These are phyloP conservation scores for Coemansia sp. DNA, from an alignment of 192 early-diverging fungal species.

Conservation along the genomic window DNA sequence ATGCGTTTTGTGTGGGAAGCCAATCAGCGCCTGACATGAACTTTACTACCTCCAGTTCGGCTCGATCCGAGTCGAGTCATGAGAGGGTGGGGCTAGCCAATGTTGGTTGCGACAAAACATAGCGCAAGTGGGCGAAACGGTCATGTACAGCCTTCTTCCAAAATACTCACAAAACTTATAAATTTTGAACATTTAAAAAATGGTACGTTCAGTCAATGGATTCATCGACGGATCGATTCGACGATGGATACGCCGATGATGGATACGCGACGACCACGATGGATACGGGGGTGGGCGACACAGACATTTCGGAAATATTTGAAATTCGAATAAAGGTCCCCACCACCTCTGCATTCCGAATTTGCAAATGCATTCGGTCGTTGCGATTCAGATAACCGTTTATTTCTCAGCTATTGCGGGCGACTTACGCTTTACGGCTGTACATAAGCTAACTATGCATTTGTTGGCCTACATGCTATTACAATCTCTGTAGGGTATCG, in stretches of 20 bases:
- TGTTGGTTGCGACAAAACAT: neutral
- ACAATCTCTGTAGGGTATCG: conserved; percentile 78
- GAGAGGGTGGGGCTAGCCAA: neutral
- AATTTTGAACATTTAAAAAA: neutral
- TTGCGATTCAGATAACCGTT: neutral
- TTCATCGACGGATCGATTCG: neutral
- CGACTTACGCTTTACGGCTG: neutral
- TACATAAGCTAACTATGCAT: neutral
- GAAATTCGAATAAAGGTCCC: neutral
- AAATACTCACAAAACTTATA: conserved; percentile 4
- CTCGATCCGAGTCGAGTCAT: neutral
- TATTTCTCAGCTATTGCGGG: neutral
- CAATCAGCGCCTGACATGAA: conserved; percentile 4
- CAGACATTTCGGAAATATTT: neutral
- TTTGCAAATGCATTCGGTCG: neutral
- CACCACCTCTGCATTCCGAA: neutral
- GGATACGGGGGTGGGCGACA: neutral
- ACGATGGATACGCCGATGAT: conserved; percentile 10
- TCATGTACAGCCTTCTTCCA: neutral
- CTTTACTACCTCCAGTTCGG: neutral
- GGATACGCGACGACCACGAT: neutral
- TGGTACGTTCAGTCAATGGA: neutral
- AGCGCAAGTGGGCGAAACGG: neutral
- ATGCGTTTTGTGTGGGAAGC: neutral
- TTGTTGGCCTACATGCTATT: neutral